Evolutionary conservation across 1,139 yeast species (phyloP).

Genomic region (Suhomyces bolitotheri): DNA sequence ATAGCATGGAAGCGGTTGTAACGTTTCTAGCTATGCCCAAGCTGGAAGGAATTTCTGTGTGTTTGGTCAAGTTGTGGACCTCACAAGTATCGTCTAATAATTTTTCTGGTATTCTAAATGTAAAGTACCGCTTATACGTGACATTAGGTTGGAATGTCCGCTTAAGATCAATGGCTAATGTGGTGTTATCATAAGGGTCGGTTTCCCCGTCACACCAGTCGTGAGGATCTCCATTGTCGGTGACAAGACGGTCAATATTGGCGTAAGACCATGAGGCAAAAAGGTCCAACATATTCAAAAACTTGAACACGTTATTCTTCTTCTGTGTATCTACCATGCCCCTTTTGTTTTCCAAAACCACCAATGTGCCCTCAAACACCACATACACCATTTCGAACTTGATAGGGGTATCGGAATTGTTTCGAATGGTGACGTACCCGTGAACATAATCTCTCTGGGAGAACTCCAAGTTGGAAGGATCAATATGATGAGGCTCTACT

Average conservation of each 20-base stretch:
- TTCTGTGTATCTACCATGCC: constrained; percentile 33
- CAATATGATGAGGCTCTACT: constrained; percentile 28
- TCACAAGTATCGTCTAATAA: constrained; percentile 43
- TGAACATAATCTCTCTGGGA: constrained; percentile 38
- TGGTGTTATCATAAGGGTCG: constrained; percentile 45
- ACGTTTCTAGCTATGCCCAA: constrained; percentile 30
- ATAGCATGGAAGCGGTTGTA: constrained; percentile 19
- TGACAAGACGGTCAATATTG: constrained; percentile 44
- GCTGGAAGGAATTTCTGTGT: constrained; percentile 42
- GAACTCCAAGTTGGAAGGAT: constrained; percentile 28
- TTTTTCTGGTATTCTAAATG: constrained; percentile 42
- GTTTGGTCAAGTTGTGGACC: constrained; percentile 33
- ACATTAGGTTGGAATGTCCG: constrained; percentile 32
- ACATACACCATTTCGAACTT: constrained; percentile 40
- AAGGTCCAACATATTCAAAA: constrained; percentile 46
- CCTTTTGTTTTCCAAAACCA: constrained; percentile 27
- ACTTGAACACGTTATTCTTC: constrained; percentile 32
- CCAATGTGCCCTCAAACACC: constrained; percentile 33
- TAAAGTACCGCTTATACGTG: constrained; percentile 42
- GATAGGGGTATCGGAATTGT: constrained; percentile 25
- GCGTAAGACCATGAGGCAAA: constrained; percentile 52
- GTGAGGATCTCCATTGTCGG: constrained; percentile 50
- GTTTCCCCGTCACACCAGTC: constrained; percentile 53
- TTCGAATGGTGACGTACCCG: constrained; percentile 34
- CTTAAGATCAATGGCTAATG: constrained; percentile 33